These are phyloP conservation scores for Oryza brachyantha DNA, from an alignment of 176 grass and related monocot species.

Conservation along the genomic window DNA sequence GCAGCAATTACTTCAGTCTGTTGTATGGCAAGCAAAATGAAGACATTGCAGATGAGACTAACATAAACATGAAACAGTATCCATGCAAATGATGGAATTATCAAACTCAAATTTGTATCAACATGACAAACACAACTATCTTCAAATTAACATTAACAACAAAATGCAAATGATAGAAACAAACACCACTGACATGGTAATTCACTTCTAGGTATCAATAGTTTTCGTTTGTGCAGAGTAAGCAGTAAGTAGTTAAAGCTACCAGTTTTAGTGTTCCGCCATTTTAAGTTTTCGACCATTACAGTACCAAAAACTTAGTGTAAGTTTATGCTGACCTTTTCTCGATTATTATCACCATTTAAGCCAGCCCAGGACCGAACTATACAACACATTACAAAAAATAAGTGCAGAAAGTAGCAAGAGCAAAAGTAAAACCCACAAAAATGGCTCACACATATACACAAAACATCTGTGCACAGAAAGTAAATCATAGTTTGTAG, in stretches of 20 bases:
- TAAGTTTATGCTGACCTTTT: conserved; percentile 9
- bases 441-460: not conserved
- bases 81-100: not conserved
- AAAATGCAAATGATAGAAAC: conserved; percentile 7
- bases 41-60: conserved; percentile 17
- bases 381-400: conserved; percentile 6
- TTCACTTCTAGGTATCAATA: conserved; percentile 12
- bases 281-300: conserved; percentile 28
- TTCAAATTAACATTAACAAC: conserved; percentile 2
- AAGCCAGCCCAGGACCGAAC: not conserved
- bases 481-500: not conserved
- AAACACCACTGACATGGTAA: not conserved
- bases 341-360: not conserved
- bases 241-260: conserved; percentile 18
- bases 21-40: conserved; percentile 26
- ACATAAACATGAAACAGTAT: conserved; percentile 14
- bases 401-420: conserved; percentile 23
- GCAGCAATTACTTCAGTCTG: conserved; percentile 99
- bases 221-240: not conserved
- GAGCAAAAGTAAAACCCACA: conserved; percentile 4
- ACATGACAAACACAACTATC: conserved; percentile 4
- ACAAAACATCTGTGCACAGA: conserved; percentile 5
- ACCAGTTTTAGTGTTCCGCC: conserved; percentile 14
- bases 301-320: not conserved
- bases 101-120: not conserved